Conservation (phyloP, 192 early-diverging fungal species). For the Dimargaris xerosporica region DNA sequence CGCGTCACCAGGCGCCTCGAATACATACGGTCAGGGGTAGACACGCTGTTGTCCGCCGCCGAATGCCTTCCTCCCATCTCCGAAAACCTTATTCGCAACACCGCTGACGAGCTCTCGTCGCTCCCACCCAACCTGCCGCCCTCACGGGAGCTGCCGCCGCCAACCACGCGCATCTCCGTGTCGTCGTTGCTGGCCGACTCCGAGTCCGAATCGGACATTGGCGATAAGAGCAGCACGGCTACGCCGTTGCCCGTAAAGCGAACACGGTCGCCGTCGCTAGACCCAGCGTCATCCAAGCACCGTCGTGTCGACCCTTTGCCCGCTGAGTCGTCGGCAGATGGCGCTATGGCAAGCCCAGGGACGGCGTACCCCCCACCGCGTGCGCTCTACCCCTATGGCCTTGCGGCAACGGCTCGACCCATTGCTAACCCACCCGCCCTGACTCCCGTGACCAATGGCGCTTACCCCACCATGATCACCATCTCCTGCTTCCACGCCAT, state of each 20-base stretch:
- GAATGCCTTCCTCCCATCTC: conserved; percentile 2
- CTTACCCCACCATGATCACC: conserved; percentile 33
- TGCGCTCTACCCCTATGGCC: neutral
- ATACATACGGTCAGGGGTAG: conserved; percentile 5
- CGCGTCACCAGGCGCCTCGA: neutral
- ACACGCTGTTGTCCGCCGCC: conserved; percentile 2
- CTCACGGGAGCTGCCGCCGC: neutral
- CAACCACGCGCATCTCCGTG: conserved; percentile 1
- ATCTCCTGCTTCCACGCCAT: conserved; percentile 66
- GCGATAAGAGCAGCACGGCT: neutral
- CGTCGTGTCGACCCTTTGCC: neutral
- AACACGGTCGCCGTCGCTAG: neutral
- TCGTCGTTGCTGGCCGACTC: conserved; percentile 1
- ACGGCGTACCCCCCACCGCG: neutral
- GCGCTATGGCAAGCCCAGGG: neutral
- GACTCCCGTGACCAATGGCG: neutral
- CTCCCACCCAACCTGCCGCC: neutral
- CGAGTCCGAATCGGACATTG: neutral
- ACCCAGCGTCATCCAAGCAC: neutral
- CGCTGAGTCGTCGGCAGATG: neutral
- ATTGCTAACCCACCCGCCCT: neutral
- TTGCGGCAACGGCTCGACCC: neutral
- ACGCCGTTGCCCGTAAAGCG: neutral
- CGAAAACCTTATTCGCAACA: neutral
- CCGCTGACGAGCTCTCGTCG: neutral